Conservation (phyloP, 2,329 filamentous ascomycete species). For the Phaeosphaeria sp. region DNA sequence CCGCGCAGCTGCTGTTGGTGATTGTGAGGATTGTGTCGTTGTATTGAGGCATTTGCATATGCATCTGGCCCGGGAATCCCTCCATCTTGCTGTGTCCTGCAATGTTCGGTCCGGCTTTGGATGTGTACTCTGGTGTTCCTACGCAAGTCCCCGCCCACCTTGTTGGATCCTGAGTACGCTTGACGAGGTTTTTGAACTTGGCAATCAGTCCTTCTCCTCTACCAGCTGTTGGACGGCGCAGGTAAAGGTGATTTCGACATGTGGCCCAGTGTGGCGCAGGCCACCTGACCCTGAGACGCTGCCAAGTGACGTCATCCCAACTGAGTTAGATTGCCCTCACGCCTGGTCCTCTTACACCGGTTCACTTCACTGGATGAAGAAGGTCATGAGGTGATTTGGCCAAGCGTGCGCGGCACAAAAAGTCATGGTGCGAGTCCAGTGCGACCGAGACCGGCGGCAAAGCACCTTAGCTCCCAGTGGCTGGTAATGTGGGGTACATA, state of each 20-base stretch:
- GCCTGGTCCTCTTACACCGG: not conserved
- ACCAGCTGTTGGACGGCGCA: not conserved
- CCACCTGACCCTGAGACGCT: slow-evolving; percentile 6
- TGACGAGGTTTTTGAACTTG: not conserved
- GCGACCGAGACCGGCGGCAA: not conserved
- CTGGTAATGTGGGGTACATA: slow-evolving; percentile 5
- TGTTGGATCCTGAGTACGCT: not conserved
- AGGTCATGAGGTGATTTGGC: slow-evolving; percentile 12
- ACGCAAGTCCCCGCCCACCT: not conserved
- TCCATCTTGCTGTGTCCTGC: slow-evolving; percentile 10
- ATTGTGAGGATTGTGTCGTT: slow-evolving; percentile 52
- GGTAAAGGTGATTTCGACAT: slow-evolving; percentile 7
- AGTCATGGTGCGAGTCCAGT: not conserved
- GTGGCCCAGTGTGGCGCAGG: slow-evolving; percentile 10
- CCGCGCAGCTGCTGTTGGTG: slow-evolving; percentile 50
- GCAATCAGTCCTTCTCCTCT: not conserved
- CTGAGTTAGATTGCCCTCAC: slow-evolving; percentile 4
- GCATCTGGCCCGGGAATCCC: slow-evolving; percentile 21
- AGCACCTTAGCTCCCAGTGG: not conserved
- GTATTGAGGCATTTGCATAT: slow-evolving; percentile 35
- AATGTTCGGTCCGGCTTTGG: not conserved
- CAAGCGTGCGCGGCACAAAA: slow-evolving; percentile 4
- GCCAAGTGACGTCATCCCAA: slow-evolving; percentile 21
- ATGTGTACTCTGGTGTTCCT: not conserved
- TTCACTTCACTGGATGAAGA: slow-evolving; percentile 5